phyloP scores from a whole-genome alignment of 2,329 filamentous ascomycete genomes.

The Aureobasidium musti region DNA sequence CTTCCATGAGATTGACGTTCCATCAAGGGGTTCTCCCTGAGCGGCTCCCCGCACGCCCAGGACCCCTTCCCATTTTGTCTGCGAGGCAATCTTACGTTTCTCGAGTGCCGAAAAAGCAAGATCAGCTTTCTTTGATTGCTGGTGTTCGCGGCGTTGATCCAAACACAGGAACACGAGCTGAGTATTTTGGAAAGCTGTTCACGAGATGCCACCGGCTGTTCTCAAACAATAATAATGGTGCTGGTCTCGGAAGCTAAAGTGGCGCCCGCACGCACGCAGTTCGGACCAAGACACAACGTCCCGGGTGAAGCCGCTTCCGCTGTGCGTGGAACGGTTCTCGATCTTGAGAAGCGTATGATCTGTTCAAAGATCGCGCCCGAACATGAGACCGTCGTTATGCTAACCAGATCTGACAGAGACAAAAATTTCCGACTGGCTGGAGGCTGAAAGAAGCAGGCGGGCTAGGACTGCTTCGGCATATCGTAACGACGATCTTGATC shows the following conservation, averaged over 20 bases:
- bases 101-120: background rate
- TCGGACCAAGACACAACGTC: conserved; percentile 18
- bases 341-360: conserved; percentile 22
- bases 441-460: background rate
- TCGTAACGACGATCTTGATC: conserved; percentile 8
- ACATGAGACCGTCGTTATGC: conserved; percentile 20
- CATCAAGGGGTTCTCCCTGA: conserved; percentile 1
- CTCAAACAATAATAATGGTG: background rate
- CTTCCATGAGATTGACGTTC: conserved; percentile 8
- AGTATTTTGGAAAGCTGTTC: background rate
- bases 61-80: background rate
- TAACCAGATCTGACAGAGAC: conserved; percentile 8
- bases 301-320: conserved; percentile 3
- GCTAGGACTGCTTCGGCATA: background rate
- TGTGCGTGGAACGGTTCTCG: conserved; percentile 13
- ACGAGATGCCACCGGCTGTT: background rate
- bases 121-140: background rate
- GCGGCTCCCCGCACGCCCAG: conserved; percentile 18
- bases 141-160: background rate
- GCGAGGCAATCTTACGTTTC: background rate
- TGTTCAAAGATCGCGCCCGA: conserved; percentile 12
- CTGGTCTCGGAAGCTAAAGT: conserved; percentile 26
- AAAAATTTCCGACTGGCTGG: conserved; percentile 19
- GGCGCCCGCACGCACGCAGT: conserved; percentile 17
- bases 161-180: background rate